Percentiles rank a stretch among this genome's conserved stretches.
Evolutionary conservation across 768 basidiomycete species (phyloP).

Genomic region (Amyloporia xantha): DNA sequence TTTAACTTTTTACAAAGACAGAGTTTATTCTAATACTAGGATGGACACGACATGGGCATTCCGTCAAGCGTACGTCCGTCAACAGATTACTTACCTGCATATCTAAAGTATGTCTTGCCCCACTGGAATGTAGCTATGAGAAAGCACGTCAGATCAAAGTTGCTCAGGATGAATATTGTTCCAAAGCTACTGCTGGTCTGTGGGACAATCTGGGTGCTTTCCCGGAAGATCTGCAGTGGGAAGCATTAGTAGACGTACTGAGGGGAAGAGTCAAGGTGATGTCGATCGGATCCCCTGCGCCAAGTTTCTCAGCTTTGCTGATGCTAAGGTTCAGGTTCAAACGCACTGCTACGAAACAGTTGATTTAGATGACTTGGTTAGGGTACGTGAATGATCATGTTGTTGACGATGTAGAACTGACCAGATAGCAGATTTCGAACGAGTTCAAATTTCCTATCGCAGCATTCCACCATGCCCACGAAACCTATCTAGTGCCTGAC

Average conservation of each 20-base stretch:
- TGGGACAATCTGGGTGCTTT: slow-evolving; percentile 46
- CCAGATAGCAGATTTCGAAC: slow-evolving; percentile 58
- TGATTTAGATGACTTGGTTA: slow-evolving; percentile 45
- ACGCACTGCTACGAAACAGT: slow-evolving; percentile 60
- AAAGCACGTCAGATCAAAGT: slow-evolving; percentile 58
- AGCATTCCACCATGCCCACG: slow-evolving; percentile 83
- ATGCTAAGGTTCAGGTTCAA: slow-evolving; percentile 40
- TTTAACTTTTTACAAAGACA: slow-evolving; percentile 5
- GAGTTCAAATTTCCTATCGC: slow-evolving; percentile 84
- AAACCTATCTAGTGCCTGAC: slow-evolving; percentile 84
- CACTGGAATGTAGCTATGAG: slow-evolving; percentile 35
- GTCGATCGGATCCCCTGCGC: not conserved
- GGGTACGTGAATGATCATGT: slow-evolving; percentile 17
- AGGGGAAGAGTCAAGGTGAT: slow-evolving; percentile 69
- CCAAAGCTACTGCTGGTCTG: slow-evolving; percentile 36
- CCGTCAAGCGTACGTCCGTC: slow-evolving; percentile 39
- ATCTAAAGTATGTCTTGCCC: too few species aligned
- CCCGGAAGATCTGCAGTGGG: slow-evolving; percentile 72
- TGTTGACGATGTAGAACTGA: not conserved
- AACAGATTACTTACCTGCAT: not conserved
- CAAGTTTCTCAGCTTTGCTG: not conserved
- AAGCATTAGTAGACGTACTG: slow-evolving; percentile 70
- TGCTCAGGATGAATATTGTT: slow-evolving; percentile 63
- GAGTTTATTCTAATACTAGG: slow-evolving; percentile 30
- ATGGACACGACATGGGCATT: slow-evolving; percentile 71